Conservation (phyloP, 2,329 filamentous ascomycete species). For the Cucurbitaria berberidis region DNA sequence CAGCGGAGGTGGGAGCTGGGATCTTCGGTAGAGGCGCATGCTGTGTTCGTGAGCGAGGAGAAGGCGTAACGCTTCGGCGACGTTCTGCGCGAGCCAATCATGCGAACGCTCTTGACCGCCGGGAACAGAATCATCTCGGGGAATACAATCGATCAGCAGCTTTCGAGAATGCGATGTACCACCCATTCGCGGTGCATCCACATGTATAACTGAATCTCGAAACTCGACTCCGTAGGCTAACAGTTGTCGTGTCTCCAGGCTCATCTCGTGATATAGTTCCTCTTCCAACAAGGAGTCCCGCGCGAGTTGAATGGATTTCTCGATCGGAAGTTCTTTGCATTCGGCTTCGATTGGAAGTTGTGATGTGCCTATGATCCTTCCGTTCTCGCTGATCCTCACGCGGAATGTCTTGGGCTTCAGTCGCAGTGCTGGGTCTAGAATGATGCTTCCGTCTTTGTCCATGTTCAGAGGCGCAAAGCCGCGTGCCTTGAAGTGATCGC, state of each 20-base stretch:
- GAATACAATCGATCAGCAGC: constrained; percentile 71
- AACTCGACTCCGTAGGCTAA: constrained; percentile 73
- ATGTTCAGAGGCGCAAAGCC: constrained; percentile 83
- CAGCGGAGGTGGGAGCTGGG: constrained; percentile 66
- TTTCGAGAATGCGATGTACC: constrained; percentile 57
- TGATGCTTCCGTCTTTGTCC: constrained; percentile 74
- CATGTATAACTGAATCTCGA: constrained; percentile 54
- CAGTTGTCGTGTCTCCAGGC: constrained; percentile 77
- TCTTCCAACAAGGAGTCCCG: constrained; percentile 81
- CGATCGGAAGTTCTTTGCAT: constrained; percentile 62
- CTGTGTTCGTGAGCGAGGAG: constrained; percentile 81
- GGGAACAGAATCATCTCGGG: constrained; percentile 57
- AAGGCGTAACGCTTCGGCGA: constrained; percentile 73
- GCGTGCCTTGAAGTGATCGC: constrained; percentile 65
- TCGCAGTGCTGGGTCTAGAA: constrained; percentile 71
- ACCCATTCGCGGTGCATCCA: constrained; percentile 31
- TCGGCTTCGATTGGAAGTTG: constrained; percentile 40
- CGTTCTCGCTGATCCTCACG: constrained; percentile 68
- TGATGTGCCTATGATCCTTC: constrained; percentile 64
- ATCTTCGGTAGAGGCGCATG: constrained; percentile 72
- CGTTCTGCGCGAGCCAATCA: constrained; percentile 65
- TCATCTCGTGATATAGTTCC: constrained; percentile 90
- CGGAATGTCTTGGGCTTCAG: constrained; percentile 66
- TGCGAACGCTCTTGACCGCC: constrained; percentile 31
- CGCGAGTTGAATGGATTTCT: constrained; percentile 74